Percentiles rank a stretch among this genome's conserved stretches.
Evolutionary conservation across 306 rosid genomes (phyloP).

Genomic region (Lathyrus oleraceus): DNA sequence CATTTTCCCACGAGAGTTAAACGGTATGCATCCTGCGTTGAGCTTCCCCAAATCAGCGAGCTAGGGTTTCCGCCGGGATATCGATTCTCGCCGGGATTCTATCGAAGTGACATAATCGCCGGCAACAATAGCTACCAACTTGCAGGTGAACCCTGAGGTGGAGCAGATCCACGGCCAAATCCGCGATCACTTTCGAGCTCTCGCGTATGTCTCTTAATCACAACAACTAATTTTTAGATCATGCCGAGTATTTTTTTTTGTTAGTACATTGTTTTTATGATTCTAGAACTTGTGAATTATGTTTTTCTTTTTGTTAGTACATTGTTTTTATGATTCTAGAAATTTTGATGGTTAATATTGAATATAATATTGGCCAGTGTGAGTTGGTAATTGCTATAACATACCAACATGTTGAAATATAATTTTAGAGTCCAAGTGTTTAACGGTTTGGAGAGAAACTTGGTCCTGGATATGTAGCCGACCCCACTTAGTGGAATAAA

Average conservation of each 20-base stretch:
- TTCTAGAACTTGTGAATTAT: not conserved
- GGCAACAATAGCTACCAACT: slow-evolving; percentile 1
- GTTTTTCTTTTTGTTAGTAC: not conserved
- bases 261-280: too few species aligned
- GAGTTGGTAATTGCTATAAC: slow-evolving; percentile 7
- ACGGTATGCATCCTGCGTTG: not conserved
- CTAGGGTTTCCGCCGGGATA: slow-evolving; percentile 2
- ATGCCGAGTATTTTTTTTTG: too few species aligned
- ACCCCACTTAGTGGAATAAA: too few species aligned
- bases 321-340: not conserved
- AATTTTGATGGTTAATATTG: not conserved
- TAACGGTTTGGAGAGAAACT: too few species aligned
- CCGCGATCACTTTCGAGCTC: slow-evolving; percentile 12
- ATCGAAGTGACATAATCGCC: slow-evolving; percentile 9
- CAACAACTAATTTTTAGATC: not conserved
- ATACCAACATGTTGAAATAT: not conserved
- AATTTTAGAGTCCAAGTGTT: too few species aligned
- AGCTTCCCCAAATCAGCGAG: not conserved
- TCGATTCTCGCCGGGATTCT: not conserved
- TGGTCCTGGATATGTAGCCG: too few species aligned
- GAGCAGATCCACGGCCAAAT: slow-evolving; percentile 26
- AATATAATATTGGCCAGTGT: not conserved
- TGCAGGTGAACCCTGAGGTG: slow-evolving; percentile 12
- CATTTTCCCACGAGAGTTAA: not conserved
- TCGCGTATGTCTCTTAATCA: slow-evolving; percentile 12